phyloP scores from a whole-genome alignment of 805 yeast species.

The Zygoascus biomembranicola region DNA sequence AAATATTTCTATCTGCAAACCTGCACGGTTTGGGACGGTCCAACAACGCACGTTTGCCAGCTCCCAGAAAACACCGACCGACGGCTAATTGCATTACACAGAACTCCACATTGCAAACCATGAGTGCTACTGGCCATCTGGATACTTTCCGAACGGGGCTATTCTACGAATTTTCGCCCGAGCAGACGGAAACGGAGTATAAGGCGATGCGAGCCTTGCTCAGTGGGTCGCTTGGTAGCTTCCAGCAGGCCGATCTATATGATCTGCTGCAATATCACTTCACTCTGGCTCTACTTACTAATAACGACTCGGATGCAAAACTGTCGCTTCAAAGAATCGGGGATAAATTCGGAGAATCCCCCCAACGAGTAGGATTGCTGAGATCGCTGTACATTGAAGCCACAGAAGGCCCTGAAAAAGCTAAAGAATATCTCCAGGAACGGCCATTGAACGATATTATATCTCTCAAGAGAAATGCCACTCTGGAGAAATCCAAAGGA shows the following conservation, averaged over 20 bases:
- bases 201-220: conserved; percentile 35
- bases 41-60: too few species aligned
- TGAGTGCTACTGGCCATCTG: background rate
- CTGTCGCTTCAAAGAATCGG: conserved; percentile 50
- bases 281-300: conserved; percentile 50
- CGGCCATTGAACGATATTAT: conserved; percentile 25
- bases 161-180: conserved; percentile 44
- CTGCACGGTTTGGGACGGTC: too few species aligned
- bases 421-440: conserved; percentile 31
- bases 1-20: too few species aligned
- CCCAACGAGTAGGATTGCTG: conserved; percentile 50
- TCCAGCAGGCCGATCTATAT: conserved; percentile 37
- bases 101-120: background rate
- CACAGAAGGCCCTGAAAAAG: conserved; percentile 34
- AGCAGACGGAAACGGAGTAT: conserved; percentile 35
- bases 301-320: conserved; percentile 66
- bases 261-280: conserved; percentile 65
- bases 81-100: too few species aligned
- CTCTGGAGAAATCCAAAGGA: conserved; percentile 21
- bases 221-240: conserved; percentile 26
- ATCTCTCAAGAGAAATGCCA: conserved; percentile 27
- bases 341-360: conserved; percentile 54
- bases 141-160: conserved; percentile 9
- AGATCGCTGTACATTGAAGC: conserved; percentile 52
- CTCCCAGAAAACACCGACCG: too few species aligned